Evolutionary conservation across 306 rosid genomes (phyloP), one percentile per base, ranked within the genome.

Genomic region (Dalbergia cultrata): DNA sequence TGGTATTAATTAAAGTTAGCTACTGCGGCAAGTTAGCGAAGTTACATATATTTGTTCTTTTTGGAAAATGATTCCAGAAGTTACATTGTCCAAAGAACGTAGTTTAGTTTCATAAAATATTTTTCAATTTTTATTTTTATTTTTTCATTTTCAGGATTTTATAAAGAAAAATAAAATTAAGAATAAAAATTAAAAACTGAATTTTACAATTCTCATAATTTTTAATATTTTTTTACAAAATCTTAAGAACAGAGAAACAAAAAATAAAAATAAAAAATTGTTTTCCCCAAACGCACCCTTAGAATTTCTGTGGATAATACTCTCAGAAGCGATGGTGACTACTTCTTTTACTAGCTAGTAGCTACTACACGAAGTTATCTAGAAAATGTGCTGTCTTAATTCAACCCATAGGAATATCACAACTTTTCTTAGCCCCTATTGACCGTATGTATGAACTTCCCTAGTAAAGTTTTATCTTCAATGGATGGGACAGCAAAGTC

Each of bases 341-440:
- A 45, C n/a, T 34, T 67, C 9, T 33, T 19, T 45, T 33, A 59
- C 64, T 26, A 21, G 14, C 4, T 63, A 67, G 76, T 74, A 64
- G 63, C n/a, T 9, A 9, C 39, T 22, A 76, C 54, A 76, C 26
- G 56, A 76, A 39, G n/a, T 34, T 35, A 66, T 54, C 77, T 58
- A 50, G 72, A n/a, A 56, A 82, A n/a, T 33, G 9, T 16, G 19
- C 5, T 18, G 22, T 18, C 41, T 35, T 65, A 12, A 22, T 73
- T 63, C 34, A 56, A 65, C 70, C 82, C 62, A 53, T 11, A 19
- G 44, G 50, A 57, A 56, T 57, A 19, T 22, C 19, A 39, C 67
- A 60, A 57, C 45, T 9, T 37, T 12, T 70, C 13, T 56, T 67
- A 59, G 66, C 47, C 39, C 44, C 22, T 60, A 69, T 58, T 80